These are phyloP conservation scores for Kokia cookei DNA, from an alignment of 441 rosid genomes.

Conservation along the genomic window DNA sequence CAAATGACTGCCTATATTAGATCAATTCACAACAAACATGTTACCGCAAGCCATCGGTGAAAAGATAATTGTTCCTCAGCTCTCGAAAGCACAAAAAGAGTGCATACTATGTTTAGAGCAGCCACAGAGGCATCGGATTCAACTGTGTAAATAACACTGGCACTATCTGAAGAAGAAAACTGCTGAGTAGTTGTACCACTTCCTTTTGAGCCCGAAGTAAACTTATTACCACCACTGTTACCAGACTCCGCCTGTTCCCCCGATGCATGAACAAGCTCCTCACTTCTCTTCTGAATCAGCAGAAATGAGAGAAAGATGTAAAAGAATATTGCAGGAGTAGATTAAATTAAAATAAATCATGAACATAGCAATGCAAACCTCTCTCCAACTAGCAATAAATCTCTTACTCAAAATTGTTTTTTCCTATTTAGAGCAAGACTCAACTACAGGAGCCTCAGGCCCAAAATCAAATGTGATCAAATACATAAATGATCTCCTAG, in stretches of 20 bases:
- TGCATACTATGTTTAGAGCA: constrained; percentile 66
- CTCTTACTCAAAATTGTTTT: not conserved
- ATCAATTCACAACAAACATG: constrained; percentile 12
- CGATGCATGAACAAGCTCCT: constrained; percentile 63
- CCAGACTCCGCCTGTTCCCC: constrained; percentile 57
- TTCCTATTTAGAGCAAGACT: not conserved
- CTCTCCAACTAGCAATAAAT: too few relatives aligned
- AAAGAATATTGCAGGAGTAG: not conserved
- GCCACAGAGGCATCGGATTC: constrained; percentile 78
- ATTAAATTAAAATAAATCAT: not conserved
- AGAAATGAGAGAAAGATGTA: not conserved
- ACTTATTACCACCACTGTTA: constrained; percentile 41
- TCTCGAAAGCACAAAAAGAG: constrained; percentile 6
- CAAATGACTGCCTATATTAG: constrained; percentile 75
- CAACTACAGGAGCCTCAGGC: not conserved
- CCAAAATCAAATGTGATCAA: not conserved
- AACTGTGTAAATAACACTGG: constrained; percentile 39
- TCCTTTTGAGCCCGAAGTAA: constrained; percentile 46
- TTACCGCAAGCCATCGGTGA: constrained; percentile 8
- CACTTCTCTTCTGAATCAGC: constrained; percentile 50
- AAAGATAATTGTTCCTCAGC: not conserved
- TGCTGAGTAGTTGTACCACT: constrained; percentile 22
- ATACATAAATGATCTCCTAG: not conserved
- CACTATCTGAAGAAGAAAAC: constrained; percentile 30
- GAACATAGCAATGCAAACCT: too few relatives aligned